Conservation (phyloP, 192 early-diverging fungal genomes). For the Backusella parvicylindrica region DNA sequence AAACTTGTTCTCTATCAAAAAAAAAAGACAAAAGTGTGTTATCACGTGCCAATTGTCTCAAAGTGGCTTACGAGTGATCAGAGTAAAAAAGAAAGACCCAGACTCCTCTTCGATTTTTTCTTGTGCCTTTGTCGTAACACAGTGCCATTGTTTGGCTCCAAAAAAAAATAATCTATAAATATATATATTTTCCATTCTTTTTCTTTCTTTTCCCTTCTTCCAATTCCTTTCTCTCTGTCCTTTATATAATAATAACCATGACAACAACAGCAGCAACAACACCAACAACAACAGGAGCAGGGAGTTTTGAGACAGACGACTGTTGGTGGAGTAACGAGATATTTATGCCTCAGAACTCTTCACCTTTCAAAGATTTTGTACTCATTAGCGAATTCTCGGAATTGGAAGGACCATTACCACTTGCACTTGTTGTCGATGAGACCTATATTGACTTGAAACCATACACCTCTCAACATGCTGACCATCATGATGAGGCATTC, state of each 20-base stretch:
- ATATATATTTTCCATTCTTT: neutral
- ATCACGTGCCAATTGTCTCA: neutral
- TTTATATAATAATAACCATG: neutral
- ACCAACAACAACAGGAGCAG: neutral
- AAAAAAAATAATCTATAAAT: neutral
- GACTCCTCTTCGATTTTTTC: neutral
- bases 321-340: constrained; percentile 31
- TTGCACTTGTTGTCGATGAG: constrained; percentile 35
- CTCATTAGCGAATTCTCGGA: constrained; percentile 53
- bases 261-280: neutral
- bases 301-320: neutral
- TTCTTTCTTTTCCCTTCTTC: constrained; percentile 2
- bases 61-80: neutral
- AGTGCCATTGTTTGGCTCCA: neutral
- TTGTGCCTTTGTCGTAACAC: neutral
- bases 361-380: constrained; percentile 43
- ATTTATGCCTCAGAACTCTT: neutral
- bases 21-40: neutral
- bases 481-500: neutral
- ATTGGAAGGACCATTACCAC: constrained; percentile 46
- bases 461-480: neutral
- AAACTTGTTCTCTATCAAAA: neutral
- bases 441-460: constrained; percentile 24
- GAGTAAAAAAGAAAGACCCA: neutral
- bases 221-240: neutral